Base-by-base conservation (phyloP, 805 yeast species). In the Yarrowia keelungensis region DNA sequence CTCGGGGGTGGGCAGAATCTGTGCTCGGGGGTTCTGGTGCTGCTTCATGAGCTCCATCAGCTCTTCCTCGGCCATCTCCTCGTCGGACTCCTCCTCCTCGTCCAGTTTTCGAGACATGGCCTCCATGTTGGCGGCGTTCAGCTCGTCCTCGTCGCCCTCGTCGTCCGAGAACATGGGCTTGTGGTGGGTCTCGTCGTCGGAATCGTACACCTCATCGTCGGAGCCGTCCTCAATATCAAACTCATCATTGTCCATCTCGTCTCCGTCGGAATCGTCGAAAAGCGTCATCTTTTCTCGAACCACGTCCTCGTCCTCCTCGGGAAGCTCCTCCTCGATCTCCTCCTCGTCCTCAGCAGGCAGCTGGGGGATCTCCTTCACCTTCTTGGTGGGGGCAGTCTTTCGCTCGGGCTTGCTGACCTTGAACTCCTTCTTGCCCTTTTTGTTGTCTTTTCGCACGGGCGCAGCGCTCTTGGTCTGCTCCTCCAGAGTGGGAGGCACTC, bases 401-500 rank as follows among this genome's bases (percentile, higher is more conserved):
- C 56, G 45, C 19, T 62, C 67, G 38, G 67, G 67, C 47, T 62
- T 62, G 46, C 56, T 14, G 4, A 62, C 67, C 67, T 62, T 61
- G 49, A 42, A 56, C 4, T 42, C 49, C 53, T 49, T 49, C 66
- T 61, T 61, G 42, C 32, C 32, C 32, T 8, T 38, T n/a, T 46
- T 39, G 47, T 62, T 62, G 45, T 69, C 73, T 67, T 67, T 70
- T 36, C 41, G 43, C 16, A 15, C 45, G 16, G 65, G 64, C 8
- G 70, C 59, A 36, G 15, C 72, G 71, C 32, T 16, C 42, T 53
- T 72, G 74, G 72, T 77, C 36, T 76, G 77, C 16, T 74, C 97
- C 54, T 94, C 98, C 71, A 88, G 82, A 7, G 92, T 77, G 43
- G 97, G 97, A 73, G 98, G 98, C 70, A 85, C 90, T 56, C 92